These are phyloP conservation scores for Apiospora sp. DNA, from an alignment of 2,329 filamentous ascomycete genomes.

Conservation along the genomic window DNA sequence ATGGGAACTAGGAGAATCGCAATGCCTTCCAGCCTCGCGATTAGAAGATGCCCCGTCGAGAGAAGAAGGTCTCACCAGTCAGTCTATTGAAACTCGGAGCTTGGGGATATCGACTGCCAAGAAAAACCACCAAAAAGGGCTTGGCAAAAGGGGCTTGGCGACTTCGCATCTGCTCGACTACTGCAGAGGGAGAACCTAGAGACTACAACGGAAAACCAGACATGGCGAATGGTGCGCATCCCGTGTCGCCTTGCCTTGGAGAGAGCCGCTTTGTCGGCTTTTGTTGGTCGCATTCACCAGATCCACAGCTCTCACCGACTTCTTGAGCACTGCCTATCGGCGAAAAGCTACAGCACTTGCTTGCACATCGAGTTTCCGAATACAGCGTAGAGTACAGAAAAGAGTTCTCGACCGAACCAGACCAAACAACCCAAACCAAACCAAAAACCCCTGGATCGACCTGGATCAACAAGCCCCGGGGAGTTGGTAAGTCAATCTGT, in stretches of 20 bases:
- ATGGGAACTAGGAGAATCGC: not conserved
- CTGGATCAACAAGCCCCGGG: not conserved
- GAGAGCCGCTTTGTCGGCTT: slow-evolving; percentile 11
- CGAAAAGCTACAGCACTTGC: slow-evolving; percentile 12
- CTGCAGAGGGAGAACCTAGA: not conserved
- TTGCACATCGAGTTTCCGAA: slow-evolving; percentile 3
- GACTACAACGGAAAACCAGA: not conserved
- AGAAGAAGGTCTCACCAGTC: not conserved
- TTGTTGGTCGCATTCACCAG: slow-evolving; percentile 19
- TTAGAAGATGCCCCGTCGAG: not conserved
- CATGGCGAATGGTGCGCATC: not conserved
- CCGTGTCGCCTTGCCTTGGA: not conserved
- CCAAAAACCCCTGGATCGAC: no score
- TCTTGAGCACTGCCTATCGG: slow-evolving; percentile 16
- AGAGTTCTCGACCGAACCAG: not conserved
- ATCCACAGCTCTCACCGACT: slow-evolving; percentile 19
- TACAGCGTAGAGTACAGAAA: not conserved
- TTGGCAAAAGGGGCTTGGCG: not conserved
- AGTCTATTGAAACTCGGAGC: slow-evolving; percentile 8
- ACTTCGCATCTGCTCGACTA: not conserved
- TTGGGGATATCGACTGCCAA: not conserved
- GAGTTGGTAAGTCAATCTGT: slow-evolving; percentile 13
- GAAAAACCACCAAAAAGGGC: not conserved
- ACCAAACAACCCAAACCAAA: not conserved
- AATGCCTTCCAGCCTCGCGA: slow-evolving; percentile 12